Conservation (phyloP, 2,329 filamentous ascomycete species). For the Cladosporium austrohemisphaericum region DNA sequence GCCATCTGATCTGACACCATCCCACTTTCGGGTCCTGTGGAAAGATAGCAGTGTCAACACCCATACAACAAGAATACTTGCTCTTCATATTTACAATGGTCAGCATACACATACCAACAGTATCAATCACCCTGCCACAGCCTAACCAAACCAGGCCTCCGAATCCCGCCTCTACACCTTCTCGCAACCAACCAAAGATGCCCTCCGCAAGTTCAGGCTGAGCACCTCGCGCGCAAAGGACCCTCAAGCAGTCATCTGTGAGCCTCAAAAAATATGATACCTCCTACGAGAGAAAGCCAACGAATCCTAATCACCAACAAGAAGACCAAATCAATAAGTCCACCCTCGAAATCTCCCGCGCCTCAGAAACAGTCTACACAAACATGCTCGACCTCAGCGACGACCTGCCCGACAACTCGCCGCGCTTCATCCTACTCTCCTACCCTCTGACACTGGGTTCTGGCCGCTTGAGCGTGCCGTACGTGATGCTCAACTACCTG, state of each 20-base stretch:
- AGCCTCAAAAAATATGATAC: conserved; percentile 36
- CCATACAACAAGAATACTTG: background rate
- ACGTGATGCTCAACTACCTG: conserved; percentile 92
- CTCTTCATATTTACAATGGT: background rate
- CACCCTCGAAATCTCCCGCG: conserved; percentile 79
- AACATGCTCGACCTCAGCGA: conserved; percentile 77
- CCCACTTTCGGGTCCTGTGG: too few species aligned
- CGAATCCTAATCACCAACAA: background rate
- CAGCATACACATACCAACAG: background rate
- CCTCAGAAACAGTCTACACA: conserved; percentile 76
- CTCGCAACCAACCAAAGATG: conserved; percentile 81
- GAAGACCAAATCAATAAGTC: conserved; percentile 86
- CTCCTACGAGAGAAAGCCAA: too few species aligned
- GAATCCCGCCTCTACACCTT: conserved; percentile 90
- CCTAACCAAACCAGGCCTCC: conserved; percentile 51
- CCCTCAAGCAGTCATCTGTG: conserved; percentile 93
- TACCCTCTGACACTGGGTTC: conserved; percentile 87
- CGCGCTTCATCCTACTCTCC: conserved; percentile 83
- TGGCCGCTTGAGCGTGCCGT: conserved; percentile 82
- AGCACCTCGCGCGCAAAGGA: conserved; percentile 81
- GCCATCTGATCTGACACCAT: too few species aligned
- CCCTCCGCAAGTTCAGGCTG: conserved; percentile 90
- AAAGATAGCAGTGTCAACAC: too few species aligned
- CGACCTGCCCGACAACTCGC: conserved; percentile 87
- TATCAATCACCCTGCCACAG: background rate